These are phyloP conservation scores for Ogataea saltuana DNA, from an alignment of 805 yeast genomes.

Conservation along the genomic window DNA sequence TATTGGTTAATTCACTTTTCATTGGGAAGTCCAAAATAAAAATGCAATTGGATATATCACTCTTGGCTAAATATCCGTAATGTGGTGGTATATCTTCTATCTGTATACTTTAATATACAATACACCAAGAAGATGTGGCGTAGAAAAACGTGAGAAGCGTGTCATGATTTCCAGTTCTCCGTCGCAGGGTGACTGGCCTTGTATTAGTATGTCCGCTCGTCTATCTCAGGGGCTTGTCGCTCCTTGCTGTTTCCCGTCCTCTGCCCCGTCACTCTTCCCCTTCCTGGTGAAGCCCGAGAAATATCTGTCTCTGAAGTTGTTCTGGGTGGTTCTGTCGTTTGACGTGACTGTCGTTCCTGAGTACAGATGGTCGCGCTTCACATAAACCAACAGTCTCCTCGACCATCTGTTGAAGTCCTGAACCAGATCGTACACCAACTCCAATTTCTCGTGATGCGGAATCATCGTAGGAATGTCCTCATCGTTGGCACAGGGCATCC, in stretches of 20 bases:
- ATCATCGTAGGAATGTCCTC: slow-evolving; percentile 58
- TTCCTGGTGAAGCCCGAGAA: slow-evolving; percentile 56
- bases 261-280: slow-evolving; percentile 27
- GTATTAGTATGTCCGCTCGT: too few relatives aligned
- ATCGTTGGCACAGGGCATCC: slow-evolving; percentile 98
- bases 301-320: slow-evolving; percentile 76
- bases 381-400: slow-evolving; percentile 78
- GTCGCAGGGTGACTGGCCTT: too few relatives aligned
- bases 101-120: slow-evolving; percentile 11
- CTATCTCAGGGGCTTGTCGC: too few relatives aligned
- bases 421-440: slow-evolving; percentile 70
- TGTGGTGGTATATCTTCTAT: slow-evolving; percentile 10
- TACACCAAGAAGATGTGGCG: background rate
- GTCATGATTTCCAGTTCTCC: too few relatives aligned
- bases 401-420: slow-evolving; percentile 96
- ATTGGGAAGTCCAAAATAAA: slow-evolving; percentile 2
- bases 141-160: background rate
- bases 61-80: slow-evolving; percentile 7
- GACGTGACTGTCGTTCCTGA: slow-evolving; percentile 49
- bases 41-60: slow-evolving; percentile 10
- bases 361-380: slow-evolving; percentile 54
- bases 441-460: slow-evolving; percentile 76
- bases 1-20: slow-evolving; percentile 8
- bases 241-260: too few relatives aligned
- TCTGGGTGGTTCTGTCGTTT: slow-evolving; percentile 45